Conservation (phyloP, 441 rosid genomes). For the Gossypium laxum region DNA sequence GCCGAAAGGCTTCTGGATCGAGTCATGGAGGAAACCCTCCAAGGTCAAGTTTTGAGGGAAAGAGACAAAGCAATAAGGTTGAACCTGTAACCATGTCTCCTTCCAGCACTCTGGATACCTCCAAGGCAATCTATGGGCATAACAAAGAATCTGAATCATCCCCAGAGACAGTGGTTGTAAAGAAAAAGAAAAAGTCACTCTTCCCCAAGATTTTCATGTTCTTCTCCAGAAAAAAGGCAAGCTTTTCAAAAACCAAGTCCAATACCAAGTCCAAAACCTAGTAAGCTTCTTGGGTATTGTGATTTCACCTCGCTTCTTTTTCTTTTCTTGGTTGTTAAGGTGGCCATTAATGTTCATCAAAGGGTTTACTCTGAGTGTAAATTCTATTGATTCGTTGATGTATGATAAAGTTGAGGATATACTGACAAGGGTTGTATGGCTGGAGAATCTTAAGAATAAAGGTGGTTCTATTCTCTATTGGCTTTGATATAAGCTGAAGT, state of each 20-base stretch:
- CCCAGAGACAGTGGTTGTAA: conserved; percentile 29
- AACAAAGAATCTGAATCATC: conserved; percentile 30
- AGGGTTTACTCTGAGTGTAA: conserved; percentile 19
- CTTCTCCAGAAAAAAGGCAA: conserved; percentile 46
- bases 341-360: conserved; percentile 11
- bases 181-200: conserved; percentile 66
- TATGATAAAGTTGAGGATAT: conserved; percentile 22
- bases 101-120: conserved; percentile 19
- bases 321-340: background rate
- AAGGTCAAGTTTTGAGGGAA: conserved; percentile 32
- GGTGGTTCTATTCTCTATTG: conserved; percentile 10
- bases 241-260: conserved; percentile 14
- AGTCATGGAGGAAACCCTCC: conserved; percentile 30
- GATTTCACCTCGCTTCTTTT: background rate
- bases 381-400: conserved; percentile 28
- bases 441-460: conserved; percentile 16
- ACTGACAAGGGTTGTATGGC: conserved; percentile 6
- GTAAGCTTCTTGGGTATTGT: conserved; percentile 20
- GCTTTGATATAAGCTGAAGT: conserved; percentile 14
- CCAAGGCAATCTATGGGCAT: conserved; percentile 29
- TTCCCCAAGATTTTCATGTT: conserved; percentile 67
- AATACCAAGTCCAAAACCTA: conserved; percentile 19
- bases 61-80: conserved; percentile 26
- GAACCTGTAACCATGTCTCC: conserved; percentile 19
- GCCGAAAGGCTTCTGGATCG: conserved; percentile 44